Evolutionary conservation across 202 grass and related monocot genomes (phyloP).

Genomic region (Setaria italica): DNA sequence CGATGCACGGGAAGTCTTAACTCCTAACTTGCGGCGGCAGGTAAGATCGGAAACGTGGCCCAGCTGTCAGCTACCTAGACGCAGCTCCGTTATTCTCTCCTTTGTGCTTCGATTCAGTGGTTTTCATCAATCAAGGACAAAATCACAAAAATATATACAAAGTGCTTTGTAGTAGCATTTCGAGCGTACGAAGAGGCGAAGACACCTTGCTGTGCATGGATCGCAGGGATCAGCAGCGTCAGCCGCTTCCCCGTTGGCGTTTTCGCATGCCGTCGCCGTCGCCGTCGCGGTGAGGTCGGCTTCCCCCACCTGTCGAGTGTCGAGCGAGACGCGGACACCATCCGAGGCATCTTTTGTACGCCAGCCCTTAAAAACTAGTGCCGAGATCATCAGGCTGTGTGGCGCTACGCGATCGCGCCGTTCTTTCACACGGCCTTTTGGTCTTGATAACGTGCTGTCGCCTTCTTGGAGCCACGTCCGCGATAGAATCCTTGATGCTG

Average conservation of each 20-base stretch:
- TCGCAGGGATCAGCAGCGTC: background rate
- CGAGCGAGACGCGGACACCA: constrained; percentile 12
- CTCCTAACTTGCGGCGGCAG: background rate
- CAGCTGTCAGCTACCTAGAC: background rate
- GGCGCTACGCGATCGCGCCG: background rate
- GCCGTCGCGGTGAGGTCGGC: constrained; percentile 7
- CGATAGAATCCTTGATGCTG: background rate
- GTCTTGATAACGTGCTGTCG: constrained; percentile 7
- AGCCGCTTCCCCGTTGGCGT: background rate
- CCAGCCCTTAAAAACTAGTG: constrained; percentile 4
- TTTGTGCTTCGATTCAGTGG: background rate
- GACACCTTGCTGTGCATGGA: background rate
- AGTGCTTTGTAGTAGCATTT: background rate
- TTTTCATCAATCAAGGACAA: background rate
- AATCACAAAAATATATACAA: background rate
- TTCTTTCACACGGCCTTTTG: background rate
- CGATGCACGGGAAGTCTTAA: background rate
- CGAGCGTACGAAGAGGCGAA: background rate
- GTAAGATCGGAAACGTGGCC: background rate
- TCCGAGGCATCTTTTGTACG: constrained; percentile 24
- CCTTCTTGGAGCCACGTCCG: constrained; percentile 15
- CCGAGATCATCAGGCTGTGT: background rate
- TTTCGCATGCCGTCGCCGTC: background rate
- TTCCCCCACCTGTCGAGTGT: background rate
- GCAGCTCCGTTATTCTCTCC: background rate